A percentile compares a stretch with the other conserved stretches of the same genome.
Evolutionary conservation across 2,329 filamentous ascomycete species (phyloP).

Genomic region (Claviceps arundinis): DNA sequence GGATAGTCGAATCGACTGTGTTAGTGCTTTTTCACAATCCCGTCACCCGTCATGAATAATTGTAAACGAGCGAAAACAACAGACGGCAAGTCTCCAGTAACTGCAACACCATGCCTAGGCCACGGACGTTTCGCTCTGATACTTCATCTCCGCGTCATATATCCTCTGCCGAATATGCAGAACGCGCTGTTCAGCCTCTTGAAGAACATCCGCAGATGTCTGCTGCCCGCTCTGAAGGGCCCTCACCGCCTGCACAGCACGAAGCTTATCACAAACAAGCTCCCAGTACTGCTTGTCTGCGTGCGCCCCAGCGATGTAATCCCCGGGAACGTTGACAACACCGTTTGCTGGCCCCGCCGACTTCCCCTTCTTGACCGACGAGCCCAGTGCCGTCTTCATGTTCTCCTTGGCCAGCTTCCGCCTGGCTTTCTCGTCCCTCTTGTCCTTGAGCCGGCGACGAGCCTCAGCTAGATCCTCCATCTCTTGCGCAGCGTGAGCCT

Average conservation of each 20-base stretch:
- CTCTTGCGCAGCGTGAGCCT: conserved; percentile 24
- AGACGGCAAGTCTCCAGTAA: not conserved
- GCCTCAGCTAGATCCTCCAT: conserved; percentile 25
- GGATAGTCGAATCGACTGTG: too few relatives aligned
- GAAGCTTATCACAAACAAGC: conserved; percentile 27
- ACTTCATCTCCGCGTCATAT: conserved; percentile 24
- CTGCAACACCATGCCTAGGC: conserved; percentile 3
- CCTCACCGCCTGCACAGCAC: conserved; percentile 24
- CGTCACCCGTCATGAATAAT: too few relatives aligned
- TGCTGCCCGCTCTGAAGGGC: conserved; percentile 16
- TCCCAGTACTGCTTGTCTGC: conserved; percentile 25
- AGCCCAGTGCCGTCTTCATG: conserved; percentile 14
- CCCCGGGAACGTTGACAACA: conserved; percentile 22
- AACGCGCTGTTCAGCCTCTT: conserved; percentile 17
- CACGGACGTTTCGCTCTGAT: conserved; percentile 16
- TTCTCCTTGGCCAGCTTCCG: conserved; percentile 24
- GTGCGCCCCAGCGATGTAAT: conserved; percentile 19
- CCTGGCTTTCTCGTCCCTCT: conserved; percentile 26
- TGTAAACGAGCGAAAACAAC: too few relatives aligned
- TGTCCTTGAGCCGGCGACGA: conserved; percentile 23
- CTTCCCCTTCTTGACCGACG: conserved; percentile 4
- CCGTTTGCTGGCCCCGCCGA: conserved; percentile 20
- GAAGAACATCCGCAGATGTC: conserved; percentile 13
- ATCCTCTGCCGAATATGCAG: conserved; percentile 20
- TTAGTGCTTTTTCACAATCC: too few relatives aligned